phyloP scores from a whole-genome alignment of 164 flowering plant genomes.

The Tetrastigma voinierianum region DNA sequence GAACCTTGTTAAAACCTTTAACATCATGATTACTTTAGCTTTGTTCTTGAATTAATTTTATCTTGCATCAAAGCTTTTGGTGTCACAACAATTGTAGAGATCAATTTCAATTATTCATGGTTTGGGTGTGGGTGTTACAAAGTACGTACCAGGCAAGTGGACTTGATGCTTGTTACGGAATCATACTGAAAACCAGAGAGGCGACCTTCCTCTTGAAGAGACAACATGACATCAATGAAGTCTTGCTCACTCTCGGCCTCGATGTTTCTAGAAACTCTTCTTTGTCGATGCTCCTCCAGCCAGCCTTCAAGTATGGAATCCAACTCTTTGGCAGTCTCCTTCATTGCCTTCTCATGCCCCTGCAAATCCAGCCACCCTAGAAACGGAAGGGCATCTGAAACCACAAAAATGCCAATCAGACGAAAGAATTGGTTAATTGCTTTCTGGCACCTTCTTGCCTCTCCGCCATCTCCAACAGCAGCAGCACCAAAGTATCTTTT shows the following conservation, averaged over 20 bases:
- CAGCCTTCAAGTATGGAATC: constrained; percentile 23
- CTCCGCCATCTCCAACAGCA: constrained; percentile 6
- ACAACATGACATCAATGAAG: constrained; percentile 15
- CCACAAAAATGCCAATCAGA: constrained; percentile 18
- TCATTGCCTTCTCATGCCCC: constrained; percentile 29
- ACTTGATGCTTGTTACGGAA: constrained; percentile 21
- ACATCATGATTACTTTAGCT: no score
- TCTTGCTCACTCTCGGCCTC: constrained; percentile 18
- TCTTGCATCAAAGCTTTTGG: no score
- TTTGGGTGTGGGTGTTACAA: no score
- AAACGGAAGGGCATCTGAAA: constrained; percentile 26
- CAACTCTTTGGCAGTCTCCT: constrained; percentile 18
- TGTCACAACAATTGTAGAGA: no score
- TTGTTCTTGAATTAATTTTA: no score
- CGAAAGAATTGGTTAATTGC: constrained; percentile 22
- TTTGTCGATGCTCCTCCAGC: constrained; percentile 24
- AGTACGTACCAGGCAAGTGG: constrained; percentile 26
- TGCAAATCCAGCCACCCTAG: constrained; percentile 23
- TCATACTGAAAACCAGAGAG: constrained; percentile 19
- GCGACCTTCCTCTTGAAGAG: constrained; percentile 10
- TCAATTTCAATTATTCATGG: no score
- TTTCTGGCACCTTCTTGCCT: constrained; percentile 12
- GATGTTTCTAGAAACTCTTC: constrained; percentile 2
- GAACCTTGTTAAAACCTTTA: no score
- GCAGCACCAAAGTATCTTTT: constrained; percentile 6